Evolutionary conservation across 73 alveolate genomes (phyloP).

Genomic region (Paramecium tetraurelia): DNA sequence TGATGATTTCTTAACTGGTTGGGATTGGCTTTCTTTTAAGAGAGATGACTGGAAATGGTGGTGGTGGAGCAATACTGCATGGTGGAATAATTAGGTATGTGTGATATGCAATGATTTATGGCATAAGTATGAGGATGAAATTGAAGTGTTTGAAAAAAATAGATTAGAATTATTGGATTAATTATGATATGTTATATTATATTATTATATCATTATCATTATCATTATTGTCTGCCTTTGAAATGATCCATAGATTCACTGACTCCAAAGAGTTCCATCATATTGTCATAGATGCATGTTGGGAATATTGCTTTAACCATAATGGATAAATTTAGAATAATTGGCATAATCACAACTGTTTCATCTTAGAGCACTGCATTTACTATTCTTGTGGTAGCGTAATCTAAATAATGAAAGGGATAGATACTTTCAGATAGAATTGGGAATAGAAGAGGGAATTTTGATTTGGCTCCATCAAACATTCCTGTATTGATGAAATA

Average conservation of each 20-base stretch:
- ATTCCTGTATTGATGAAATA: conserved; percentile 84
- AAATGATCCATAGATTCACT: conserved; percentile 70
- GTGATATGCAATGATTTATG: background rate
- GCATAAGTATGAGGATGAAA: background rate
- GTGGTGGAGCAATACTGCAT: background rate
- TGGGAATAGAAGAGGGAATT: conserved; percentile 64
- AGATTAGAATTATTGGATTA: background rate
- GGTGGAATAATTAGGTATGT: background rate
- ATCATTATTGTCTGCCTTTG: conserved; percentile 66
- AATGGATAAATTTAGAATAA: background rate
- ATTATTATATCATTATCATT: background rate
- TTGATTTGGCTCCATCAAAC: conserved; percentile 84
- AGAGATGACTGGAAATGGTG: background rate
- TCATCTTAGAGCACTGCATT: conserved; percentile 77
- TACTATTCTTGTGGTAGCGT: conserved; percentile 71
- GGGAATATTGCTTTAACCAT: conserved; percentile 69
- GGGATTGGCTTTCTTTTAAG: background rate
- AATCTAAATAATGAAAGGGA: conserved; percentile 1
- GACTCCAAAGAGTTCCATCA: conserved; percentile 67
- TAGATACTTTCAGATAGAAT: conserved; percentile 59
- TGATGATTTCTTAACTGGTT: background rate
- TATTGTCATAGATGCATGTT: conserved; percentile 45
- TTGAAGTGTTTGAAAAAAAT: background rate
- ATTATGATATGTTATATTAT: background rate
- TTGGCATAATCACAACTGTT: conserved; percentile 72